Evolutionary conservation across 2,329 filamentous ascomycete species (phyloP), one percentile per base, ranked within the genome.

Genomic region (Colletotrichum orbiculare): DNA sequence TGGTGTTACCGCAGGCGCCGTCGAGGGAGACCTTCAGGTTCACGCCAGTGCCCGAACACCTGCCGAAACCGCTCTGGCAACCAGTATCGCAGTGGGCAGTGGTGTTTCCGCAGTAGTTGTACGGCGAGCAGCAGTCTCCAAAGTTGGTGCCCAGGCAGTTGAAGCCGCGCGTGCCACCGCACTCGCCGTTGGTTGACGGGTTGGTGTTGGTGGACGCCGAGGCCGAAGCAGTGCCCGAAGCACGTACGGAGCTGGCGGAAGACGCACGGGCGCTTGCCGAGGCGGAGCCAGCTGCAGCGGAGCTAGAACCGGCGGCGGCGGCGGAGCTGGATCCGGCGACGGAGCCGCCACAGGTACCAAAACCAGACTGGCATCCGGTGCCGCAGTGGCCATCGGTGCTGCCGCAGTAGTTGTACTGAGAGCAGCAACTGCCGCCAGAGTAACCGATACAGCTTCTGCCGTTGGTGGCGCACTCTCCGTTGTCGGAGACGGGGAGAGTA

Each of bases 91-190:
- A 71, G 59, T 70, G 69, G 8, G 53, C 60, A 25, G 58, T 54
- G 4, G 60, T 66, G 49, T 33, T 52, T 9, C 69, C 69, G 13
- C 69, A 71, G 60, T 62, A 71, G 12, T 60, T 63, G 34, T 62
- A 69, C 13, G 64, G 45, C 12, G 69, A 70, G 33, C 69, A 71
- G 64, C 69, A 71, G 54, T 68, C 64, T 13, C 66, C 66, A 55
- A 48, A 66, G 13, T 13, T 49, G 45, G 63, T 66, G 8, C 66
- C 66, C 17, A 63, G 49, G 54, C 63, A 67, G 57, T 60, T 66
- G 33, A 63, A 45, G 9, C 54, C 54, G 6, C n/a, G 5, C 4
- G 50, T 48, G 17, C 55, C 64, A n/a, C 54, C 66, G 17, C 66
- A 66, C 8, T 50, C 8, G 17, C 63, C 66, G 37, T 48, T 50